Base-by-base conservation (phyloP, 2,329 filamentous ascomycete genomes). In the Chrysoporthe cubensis region DNA sequence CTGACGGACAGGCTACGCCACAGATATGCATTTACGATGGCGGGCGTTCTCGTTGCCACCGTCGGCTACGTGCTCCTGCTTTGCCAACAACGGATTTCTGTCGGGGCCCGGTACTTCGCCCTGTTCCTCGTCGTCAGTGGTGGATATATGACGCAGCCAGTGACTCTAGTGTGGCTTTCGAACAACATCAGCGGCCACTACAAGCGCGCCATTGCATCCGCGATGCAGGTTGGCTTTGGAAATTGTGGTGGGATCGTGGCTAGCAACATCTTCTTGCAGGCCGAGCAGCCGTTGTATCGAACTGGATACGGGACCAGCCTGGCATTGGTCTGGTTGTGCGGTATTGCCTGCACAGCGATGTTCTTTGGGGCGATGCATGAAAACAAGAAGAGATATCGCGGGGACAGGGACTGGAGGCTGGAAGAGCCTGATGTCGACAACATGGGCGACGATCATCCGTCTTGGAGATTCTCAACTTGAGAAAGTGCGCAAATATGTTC, bases 141-240 rank as follows among this genome's bases (percentile, higher is more conserved):
- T 18, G 82, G 82, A 1, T 88, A 84, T 73, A 83, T 85, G 62
- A 81, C 83, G 3, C 84, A 86, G 69, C 86, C 87, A 1, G 81
- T 88, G 54, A 79, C 81, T 1, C 76, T 88, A 37, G 83, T 80
- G 7, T 89, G 87, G 86, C 77, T 88, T 32, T 81, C 80, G 66
- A 88, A 88, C 73, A 85, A 86, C 70, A 80, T 87, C 71, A 81
- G 80, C 0, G 86, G 86, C 1, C 85, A 87, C 73, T 88, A 86
- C 74, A 88, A 88, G 77, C 81, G 85, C 21, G 79, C 81, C 0
- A 80, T 89, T 40, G 80, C 81, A 6, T 80, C 84, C 26, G 85
- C 85, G 18, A 79, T 87, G 69, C 83, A 83, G 78, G 80, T 85
- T 71, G 71, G 81, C 68, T 78, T 85, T 5, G 85, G 85, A 14